A percentile compares a stretch with the other conserved stretches of the same genome.
Evolutionary conservation across 192 early-diverging fungal genomes (phyloP).

Genomic region (Rhizoclosmatium sp.): DNA sequence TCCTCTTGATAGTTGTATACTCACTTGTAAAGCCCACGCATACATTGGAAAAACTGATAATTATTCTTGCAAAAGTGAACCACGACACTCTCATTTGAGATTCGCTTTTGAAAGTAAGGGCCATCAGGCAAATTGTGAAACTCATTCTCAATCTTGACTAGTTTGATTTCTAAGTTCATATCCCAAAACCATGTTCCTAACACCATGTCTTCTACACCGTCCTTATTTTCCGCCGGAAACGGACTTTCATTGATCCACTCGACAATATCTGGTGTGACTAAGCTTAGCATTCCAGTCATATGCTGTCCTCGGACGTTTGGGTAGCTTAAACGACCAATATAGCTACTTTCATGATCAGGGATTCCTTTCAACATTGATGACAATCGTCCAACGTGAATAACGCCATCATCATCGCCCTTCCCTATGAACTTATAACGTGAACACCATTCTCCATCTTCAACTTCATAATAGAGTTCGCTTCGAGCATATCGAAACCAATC

Average conservation of each 20-base stretch:
- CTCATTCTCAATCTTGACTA: neutral
- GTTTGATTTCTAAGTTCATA: neutral
- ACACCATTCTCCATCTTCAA: neutral
- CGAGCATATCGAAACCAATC: constrained; percentile 14
- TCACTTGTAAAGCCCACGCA: neutral
- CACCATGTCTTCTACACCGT: constrained; percentile 12
- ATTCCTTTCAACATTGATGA: neutral
- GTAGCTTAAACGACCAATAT: constrained; percentile 1
- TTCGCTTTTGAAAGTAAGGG: neutral
- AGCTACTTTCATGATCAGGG: neutral
- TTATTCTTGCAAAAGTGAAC: constrained; percentile 10
- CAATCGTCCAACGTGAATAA: constrained; percentile 16
- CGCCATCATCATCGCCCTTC: constrained; percentile 22
- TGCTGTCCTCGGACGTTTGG: neutral
- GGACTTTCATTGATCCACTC: constrained; percentile 8
- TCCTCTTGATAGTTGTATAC: neutral
- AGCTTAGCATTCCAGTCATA: constrained; percentile 10
- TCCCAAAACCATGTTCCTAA: constrained; percentile 11
- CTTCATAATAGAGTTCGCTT: neutral
- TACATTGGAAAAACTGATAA: neutral
- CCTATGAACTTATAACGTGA: constrained; percentile 9
- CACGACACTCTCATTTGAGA: neutral
- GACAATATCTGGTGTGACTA: constrained; percentile 10
- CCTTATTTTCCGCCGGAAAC: neutral
- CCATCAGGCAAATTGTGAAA: constrained; percentile 1